Base-by-base conservation (phyloP, 1,284 basidiomycete species). In the Porodaedalea pini region DNA sequence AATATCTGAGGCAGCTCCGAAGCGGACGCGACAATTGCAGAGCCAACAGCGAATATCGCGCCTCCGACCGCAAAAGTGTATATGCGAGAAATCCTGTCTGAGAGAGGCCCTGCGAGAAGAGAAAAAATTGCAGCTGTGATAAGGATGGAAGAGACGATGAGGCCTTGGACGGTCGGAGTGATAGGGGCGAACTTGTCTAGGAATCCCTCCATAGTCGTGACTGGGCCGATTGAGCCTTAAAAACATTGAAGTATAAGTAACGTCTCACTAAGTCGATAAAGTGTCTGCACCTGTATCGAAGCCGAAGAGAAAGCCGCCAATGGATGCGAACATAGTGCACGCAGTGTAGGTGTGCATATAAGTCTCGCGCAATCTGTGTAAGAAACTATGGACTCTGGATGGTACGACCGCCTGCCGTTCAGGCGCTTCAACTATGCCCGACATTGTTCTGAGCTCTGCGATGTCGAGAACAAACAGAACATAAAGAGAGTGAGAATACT, bases 51-150 rank as follows among this genome's bases (percentile, higher is more conserved):
- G 53, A 76, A 75, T 31, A 78, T 68, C n/a, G 72, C 56, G 11
- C 69, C 72, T 5, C 78, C 76, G 7, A 73, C 58, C 11, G 75
- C 67, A 48, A 80, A 78, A 0, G 75, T 78, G 56, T 72, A 69
- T 53, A 75, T 80, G 54, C 79, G 73, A 19, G 77, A 78, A 37
- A 81, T 73, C 57, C 67, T 65, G 67, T 81, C 78, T 0, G 78
- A 73, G 29, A 82, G 60, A 34, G 73, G 69, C 4, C 79, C 80
- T 17, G 77, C 75, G 50, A 72, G 66, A 21, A 78, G 50, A 19
- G 78, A 78, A 11, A 77, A 70, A 11, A 77, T 54, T 0, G 75
- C 72, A 3, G 77, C 78, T 0, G 79, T 75, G 29, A 80, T 69
- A 21, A 81, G 72, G 59, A 81, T 78, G 47, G 69, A 72, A 11